Conservation (phyloP, 2,329 filamentous ascomycete genomes). For the Arthrinium phaeospermum region DNA sequence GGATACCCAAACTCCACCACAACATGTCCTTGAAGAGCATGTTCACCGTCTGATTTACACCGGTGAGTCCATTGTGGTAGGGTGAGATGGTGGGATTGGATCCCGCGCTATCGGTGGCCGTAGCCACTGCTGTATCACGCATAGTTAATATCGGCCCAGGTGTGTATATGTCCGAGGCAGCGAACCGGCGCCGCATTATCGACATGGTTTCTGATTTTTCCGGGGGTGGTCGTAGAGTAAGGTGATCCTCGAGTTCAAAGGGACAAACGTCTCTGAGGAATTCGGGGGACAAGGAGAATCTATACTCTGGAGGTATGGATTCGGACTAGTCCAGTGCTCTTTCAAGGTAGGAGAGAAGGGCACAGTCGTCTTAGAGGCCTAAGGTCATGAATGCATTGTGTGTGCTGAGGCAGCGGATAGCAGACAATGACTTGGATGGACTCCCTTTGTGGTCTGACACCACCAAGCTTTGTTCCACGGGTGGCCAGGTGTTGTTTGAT, state of each 20-base stretch:
- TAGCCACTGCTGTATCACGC: slow-evolving; percentile 32
- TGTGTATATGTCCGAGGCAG: slow-evolving; percentile 35
- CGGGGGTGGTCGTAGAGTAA: slow-evolving; percentile 23
- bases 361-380: slow-evolving; percentile 26
- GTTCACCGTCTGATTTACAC: slow-evolving; percentile 65
- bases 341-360: slow-evolving; percentile 29
- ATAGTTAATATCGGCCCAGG: slow-evolving; percentile 35
- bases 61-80: slow-evolving; percentile 61
- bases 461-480: neutral
- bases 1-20: slow-evolving; percentile 66
- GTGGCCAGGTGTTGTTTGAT: slow-evolving; percentile 2
- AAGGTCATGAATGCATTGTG: slow-evolving; percentile 39
- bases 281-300: slow-evolving; percentile 30
- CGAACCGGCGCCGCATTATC: slow-evolving; percentile 41
- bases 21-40: slow-evolving; percentile 61
- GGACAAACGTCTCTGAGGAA: slow-evolving; percentile 21
- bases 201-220: slow-evolving; percentile 33
- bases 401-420: neutral
- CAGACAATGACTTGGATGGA: slow-evolving; percentile 1
- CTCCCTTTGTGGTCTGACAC: neutral
- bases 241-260: slow-evolving; percentile 13
- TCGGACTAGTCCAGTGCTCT: slow-evolving; percentile 30
- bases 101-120: slow-evolving; percentile 31
- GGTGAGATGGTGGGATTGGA: slow-evolving; percentile 56
- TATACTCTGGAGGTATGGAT: slow-evolving; percentile 31